Evolutionary conservation across 768 basidiomycete species (phyloP).

Genomic region (Hydnum rufescens): DNA sequence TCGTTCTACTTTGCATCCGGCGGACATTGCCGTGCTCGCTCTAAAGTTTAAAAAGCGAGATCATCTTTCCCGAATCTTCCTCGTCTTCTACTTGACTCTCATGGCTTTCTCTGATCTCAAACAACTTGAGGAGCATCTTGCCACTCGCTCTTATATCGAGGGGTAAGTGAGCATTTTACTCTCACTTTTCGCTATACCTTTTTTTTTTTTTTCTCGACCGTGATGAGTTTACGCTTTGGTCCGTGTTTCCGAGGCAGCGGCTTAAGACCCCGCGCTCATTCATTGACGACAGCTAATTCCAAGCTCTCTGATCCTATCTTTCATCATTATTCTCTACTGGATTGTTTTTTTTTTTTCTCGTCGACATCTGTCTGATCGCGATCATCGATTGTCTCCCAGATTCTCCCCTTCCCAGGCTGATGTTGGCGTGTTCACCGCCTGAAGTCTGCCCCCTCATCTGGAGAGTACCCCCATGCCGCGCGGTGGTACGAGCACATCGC

Average conservation of each 20-base stretch:
- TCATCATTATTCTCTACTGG: constrained; percentile 8
- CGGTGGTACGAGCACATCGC: constrained; percentile 93
- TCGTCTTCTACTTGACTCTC: constrained; percentile 28
- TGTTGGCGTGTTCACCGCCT: constrained; percentile 73
- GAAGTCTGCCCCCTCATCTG: constrained; percentile 39
- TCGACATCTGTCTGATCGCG: constrained; percentile 2
- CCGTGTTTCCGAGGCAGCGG: constrained; percentile 91
- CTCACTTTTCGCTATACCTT: constrained; percentile 5
- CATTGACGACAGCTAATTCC: constrained; percentile 49
- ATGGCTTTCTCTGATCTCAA: constrained; percentile 17
- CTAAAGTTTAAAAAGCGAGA: neutral
- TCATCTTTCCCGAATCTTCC: neutral
- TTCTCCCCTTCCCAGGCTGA: constrained; percentile 89
- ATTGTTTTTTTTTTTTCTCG: neutral
- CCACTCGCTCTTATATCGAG: constrained; percentile 73
- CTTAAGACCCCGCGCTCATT: constrained; percentile 64
- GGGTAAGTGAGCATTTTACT: constrained; percentile 44
- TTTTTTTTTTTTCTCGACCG: constrained; percentile 4
- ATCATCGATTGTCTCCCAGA: constrained; percentile 23
- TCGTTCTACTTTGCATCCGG: too few relatives aligned
- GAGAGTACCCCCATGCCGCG: constrained; percentile 48
- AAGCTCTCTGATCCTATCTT: constrained; percentile 43
- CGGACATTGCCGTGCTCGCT: neutral
- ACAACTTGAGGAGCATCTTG: constrained; percentile 70
- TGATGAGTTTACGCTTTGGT: constrained; percentile 78